Conservation (phyloP, 441 rosid species). For the Theobroma grandiflorum region DNA sequence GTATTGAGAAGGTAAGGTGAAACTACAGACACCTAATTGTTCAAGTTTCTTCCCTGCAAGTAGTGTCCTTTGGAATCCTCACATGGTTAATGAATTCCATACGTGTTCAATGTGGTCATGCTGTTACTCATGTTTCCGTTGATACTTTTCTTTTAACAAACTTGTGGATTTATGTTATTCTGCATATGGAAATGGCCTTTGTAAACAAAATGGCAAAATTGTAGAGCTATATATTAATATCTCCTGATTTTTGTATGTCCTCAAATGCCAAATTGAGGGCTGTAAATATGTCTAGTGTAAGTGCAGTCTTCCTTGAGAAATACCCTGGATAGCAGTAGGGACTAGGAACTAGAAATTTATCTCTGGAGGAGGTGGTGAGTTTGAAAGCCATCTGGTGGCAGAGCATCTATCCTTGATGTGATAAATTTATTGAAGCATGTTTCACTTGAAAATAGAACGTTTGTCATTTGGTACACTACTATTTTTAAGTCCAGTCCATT, state of each 20-base stretch:
- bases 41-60: not conserved
- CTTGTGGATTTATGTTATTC: not conserved
- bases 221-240: not conserved
- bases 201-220: not conserved
- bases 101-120: not conserved
- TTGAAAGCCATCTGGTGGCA: not conserved
- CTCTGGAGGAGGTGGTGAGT: not conserved
- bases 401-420: not conserved
- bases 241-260: not conserved
- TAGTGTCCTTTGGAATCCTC: not conserved
- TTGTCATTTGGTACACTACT: not conserved
- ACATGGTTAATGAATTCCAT: not conserved
- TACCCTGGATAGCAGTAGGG: not conserved
- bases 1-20: constrained; percentile 78
- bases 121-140: not conserved
- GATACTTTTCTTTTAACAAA: not conserved
- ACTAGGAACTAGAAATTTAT: constrained; percentile 4
- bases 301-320: constrained; percentile 1
- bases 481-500: not conserved
- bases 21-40: not conserved
- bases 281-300: not conserved
- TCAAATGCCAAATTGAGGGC: not conserved
- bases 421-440: not conserved
- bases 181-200: not conserved
- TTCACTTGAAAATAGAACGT: not conserved